Percentiles rank a stretch among this genome's conserved stretches.
These are phyloP conservation scores for Pseudomonodictys pantanalensis DNA, from an alignment of 495 filamentous ascomycete species.

Conservation along the genomic window DNA sequence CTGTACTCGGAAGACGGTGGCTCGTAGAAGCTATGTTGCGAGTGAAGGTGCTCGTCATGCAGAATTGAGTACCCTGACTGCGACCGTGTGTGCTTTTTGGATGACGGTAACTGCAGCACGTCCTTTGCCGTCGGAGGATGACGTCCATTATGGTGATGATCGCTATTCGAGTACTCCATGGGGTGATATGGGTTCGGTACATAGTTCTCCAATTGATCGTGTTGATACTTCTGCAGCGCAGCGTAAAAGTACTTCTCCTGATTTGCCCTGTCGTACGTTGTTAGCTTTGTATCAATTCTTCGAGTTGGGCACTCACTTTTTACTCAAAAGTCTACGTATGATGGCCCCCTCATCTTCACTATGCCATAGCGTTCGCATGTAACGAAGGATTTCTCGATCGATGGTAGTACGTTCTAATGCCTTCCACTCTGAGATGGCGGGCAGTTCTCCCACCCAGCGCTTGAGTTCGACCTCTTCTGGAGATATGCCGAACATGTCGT, in stretches of 20 bases:
- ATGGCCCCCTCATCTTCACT: constrained; percentile 68
- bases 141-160: constrained; percentile 81
- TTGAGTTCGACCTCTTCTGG: constrained; percentile 44
- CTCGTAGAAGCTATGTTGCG: constrained; percentile 46
- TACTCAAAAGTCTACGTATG: constrained; percentile 59
- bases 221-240: constrained; percentile 72
- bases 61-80: constrained; percentile 71
- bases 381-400: constrained; percentile 74
- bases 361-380: constrained; percentile 87
- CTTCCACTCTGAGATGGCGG: constrained; percentile 53
- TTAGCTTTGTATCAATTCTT: background rate
- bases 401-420: constrained; percentile 57
- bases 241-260: constrained; percentile 91
- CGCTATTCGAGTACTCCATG: constrained; percentile 75
- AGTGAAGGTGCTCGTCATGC: constrained; percentile 51
- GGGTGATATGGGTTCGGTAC: constrained; percentile 51
- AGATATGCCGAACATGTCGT: constrained; percentile 42
- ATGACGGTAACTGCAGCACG: constrained; percentile 36
- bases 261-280: constrained; percentile 58
- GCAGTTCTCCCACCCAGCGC: constrained; percentile 53
- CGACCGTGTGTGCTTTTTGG: constrained; percentile 49
- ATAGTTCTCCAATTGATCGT: constrained; percentile 82
- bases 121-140: constrained; percentile 46
- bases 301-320: constrained; percentile 57
- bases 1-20: constrained; percentile 49